Base-by-base conservation (phyloP, 106 monocot species). In the Cymbidium sinense region DNA sequence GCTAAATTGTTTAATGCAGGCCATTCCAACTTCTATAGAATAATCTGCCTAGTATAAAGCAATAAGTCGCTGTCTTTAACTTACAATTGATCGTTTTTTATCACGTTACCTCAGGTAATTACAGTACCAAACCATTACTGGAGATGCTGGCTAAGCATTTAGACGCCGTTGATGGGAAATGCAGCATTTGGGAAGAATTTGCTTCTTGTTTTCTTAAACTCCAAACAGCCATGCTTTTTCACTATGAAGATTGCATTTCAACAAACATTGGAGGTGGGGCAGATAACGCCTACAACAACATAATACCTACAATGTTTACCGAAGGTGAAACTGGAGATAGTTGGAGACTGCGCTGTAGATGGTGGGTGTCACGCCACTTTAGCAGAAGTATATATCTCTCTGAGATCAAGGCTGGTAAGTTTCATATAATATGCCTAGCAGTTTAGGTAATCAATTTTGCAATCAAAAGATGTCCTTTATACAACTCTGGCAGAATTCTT, bases 351-450 rank as follows among this genome's bases (percentile, higher is more conserved):
- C 88, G 93, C 12, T 86, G 84, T 61, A 76, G 77, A 27, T 93
- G 93, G 93, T 93, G 93, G 93, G 36, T 28, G 27, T 80, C 82
- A 70, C 86, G 81, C 34, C 90, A 93, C 69, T 93, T 93, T 73
- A 76, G 84, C 77, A 81, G 52, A 34, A 87, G 64, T 11, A 52
- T 43, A 30, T 83, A 5, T 81, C 73, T 83, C n/a, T 76, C 43
- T 12, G 81, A 88, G 72, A 81, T 80, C 35, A 73, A 83, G 79
- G 50, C 83, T 79, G 86, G 93, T 93, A 75, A 70, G 76, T 77
- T 29, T 36, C 33, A 67, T 10, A 33, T 33, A 25, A 1, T 31
- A 13, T 74, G 27, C 27, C 23, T 64, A 43, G 44, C 83, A 90
- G 88, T 86, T 77, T 81, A 84, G 18, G 9, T 41, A 41, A 7